Base-by-base conservation (phyloP, 169 alveolate species). In the Plasmodium cynomolgi region DNA sequence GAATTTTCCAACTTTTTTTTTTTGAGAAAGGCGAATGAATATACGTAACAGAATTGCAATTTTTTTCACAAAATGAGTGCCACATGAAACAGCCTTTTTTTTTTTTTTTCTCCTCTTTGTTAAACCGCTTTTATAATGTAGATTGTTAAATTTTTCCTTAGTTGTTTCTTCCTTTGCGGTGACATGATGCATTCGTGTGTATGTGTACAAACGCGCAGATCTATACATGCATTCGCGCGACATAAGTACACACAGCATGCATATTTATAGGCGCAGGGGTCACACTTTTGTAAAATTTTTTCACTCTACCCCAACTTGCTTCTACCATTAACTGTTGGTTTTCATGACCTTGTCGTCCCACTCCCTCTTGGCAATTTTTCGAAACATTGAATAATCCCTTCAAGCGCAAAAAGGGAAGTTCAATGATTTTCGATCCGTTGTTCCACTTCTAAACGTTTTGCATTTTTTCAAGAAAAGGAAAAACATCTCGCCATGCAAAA, bases 401-500 rank as follows among this genome's bases (percentile, higher is more conserved):
- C 34, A 8, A 31, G 34, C 34, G 17, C 34, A 62, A 62, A 62
- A 47, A 11, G 58, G 58, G 58, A 13, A 23, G 77, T 62, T 1
- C 34, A 62, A 62, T 62, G 29, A 62, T 62, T 5, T 23, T 31
- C 17, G 5, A 62, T 9, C 13, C 15, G 34, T 23, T 62, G 34
- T 62, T 4, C 77, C 77, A 23, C 34, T 62, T 23, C 39, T 50
- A 84, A 26, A 33, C 23, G 44, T 23, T 20, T 15, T 71, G 73
- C 29, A 75, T 31, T 56, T 75, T 15, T 23, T 31, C 2, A 3
- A 31, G 0, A 54, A 85, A 54, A 75, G 31, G 8, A 39, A 34
- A 56, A 44, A 56, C 39, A 58, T 50, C 34, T 58, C 50, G 50
- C 81, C 31, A 85, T 85, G 93, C 34, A 85, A 29, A 56, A 85